Percentiles rank a stretch among this genome's conserved stretches.
phyloP scores from a whole-genome alignment of 805 yeast species.

The Schwanniomyces pseudopolymorphus region DNA sequence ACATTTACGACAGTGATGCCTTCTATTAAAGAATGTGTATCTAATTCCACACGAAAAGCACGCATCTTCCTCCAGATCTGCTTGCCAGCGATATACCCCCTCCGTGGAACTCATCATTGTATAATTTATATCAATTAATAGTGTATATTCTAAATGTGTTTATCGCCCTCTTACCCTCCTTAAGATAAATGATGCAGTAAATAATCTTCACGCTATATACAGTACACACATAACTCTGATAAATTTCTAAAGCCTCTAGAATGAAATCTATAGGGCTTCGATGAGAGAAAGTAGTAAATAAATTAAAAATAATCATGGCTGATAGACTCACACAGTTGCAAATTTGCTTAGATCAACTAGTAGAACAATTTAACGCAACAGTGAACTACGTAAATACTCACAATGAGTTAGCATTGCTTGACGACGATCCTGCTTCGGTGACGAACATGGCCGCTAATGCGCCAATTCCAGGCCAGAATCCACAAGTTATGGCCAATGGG shows the following conservation, averaged over 20 bases:
- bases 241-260: not conserved
- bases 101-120: not conserved
- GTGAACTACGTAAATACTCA: constrained; percentile 59
- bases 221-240: too few relatives aligned
- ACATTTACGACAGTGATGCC: constrained; percentile 84
- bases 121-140: not conserved
- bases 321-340: constrained; percentile 91
- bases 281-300: not conserved
- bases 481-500: constrained; percentile 7
- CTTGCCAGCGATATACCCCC: constrained; percentile 62
- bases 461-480: constrained; percentile 43
- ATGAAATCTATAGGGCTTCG: not conserved
- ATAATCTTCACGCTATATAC: too few relatives aligned
- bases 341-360: constrained; percentile 77
- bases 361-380: constrained; percentile 79
- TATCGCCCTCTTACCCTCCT: not conserved
- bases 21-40: constrained; percentile 63
- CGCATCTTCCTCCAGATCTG: constrained; percentile 50
- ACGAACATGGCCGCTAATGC: constrained; percentile 62
- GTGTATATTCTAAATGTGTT: not conserved
- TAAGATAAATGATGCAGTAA: too few relatives aligned
- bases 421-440: constrained; percentile 66
- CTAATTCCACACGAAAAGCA: constrained; percentile 56
- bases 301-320: too few relatives aligned
- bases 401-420: constrained; percentile 43